phyloP scores from a whole-genome alignment of 169 alveolate species.

The Plasmodium relictum region DNA sequence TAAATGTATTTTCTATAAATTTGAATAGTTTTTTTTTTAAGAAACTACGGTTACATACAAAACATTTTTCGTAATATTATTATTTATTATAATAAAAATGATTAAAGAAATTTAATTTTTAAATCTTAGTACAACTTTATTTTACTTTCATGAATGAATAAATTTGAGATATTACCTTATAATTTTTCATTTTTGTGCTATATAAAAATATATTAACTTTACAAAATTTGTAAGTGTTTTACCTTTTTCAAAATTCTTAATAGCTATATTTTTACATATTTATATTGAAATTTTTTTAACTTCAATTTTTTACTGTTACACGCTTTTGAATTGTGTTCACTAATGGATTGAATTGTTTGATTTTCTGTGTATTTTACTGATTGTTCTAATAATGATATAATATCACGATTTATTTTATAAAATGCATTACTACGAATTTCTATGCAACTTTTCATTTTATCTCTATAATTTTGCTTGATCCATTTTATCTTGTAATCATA shows the following conservation, averaged over 20 bases:
- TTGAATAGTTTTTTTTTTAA: too few relatives aligned
- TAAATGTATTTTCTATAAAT: too few relatives aligned
- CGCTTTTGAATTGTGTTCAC: conserved; percentile 40
- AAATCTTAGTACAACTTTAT: too few relatives aligned
- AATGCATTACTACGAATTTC: conserved; percentile 66
- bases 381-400: conserved; percentile 29
- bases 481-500: conserved; percentile 52
- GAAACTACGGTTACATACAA: too few relatives aligned
- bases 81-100: too few relatives aligned
- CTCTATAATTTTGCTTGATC: conserved; percentile 39
- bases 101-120: too few relatives aligned
- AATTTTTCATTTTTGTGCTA: too few relatives aligned
- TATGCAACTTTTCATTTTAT: conserved; percentile 18
- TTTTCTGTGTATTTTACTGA: conserved; percentile 54
- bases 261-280: conserved; percentile 27
- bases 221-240: too few relatives aligned
- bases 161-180: too few relatives aligned
- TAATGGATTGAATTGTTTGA: conserved; percentile 21
- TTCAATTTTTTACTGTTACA: conserved; percentile 32
- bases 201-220: too few relatives aligned
- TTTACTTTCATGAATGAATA: too few relatives aligned
- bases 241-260: neutral
- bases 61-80: too few relatives aligned
- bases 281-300: conserved; percentile 43
- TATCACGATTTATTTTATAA: conserved; percentile 47